phyloP scores from a whole-genome alignment of 208 protist species.

The Strigomonas oncopelti region DNA sequence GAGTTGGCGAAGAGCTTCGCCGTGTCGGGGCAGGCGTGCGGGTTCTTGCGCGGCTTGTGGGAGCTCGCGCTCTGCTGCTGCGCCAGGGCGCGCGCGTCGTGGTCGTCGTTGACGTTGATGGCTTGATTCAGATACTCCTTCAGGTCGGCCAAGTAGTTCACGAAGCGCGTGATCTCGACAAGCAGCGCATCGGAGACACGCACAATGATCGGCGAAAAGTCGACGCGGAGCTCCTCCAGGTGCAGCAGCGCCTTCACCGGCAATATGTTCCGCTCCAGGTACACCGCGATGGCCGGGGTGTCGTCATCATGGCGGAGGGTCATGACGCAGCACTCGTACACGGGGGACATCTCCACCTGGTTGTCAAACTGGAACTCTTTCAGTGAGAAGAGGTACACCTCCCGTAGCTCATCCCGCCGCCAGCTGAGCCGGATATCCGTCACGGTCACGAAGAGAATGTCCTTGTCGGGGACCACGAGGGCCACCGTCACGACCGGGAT shows the following conservation, averaged over 20 bases:
- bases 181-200: constrained; percentile 82
- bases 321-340: constrained; percentile 69
- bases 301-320: constrained; percentile 45
- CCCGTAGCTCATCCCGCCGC: constrained; percentile 39
- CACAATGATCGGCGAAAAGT: constrained; percentile 69
- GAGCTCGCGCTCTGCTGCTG: constrained; percentile 16
- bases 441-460: constrained; percentile 69
- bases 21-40: constrained; percentile 29
- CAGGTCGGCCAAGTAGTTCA: constrained; percentile 11
- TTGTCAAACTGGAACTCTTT: constrained; percentile 88
- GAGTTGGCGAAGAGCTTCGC: constrained; percentile 42
- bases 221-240: constrained; percentile 71
- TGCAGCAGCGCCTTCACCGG: constrained; percentile 58
- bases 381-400: constrained; percentile 59
- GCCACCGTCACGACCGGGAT: constrained; percentile 58
- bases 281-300: constrained; percentile 40
- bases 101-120: not conserved
- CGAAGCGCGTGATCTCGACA: constrained; percentile 47
- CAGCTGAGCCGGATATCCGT: constrained; percentile 63
- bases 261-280: constrained; percentile 50
- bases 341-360: constrained; percentile 71
- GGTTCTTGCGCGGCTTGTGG: constrained; percentile 8
- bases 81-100: constrained; percentile 15
- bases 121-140: not conserved
- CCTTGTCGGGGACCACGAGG: constrained; percentile 50